Evolutionary conservation across 768 basidiomycete genomes (phyloP).

Genomic region (Pisolithus orientalis): DNA sequence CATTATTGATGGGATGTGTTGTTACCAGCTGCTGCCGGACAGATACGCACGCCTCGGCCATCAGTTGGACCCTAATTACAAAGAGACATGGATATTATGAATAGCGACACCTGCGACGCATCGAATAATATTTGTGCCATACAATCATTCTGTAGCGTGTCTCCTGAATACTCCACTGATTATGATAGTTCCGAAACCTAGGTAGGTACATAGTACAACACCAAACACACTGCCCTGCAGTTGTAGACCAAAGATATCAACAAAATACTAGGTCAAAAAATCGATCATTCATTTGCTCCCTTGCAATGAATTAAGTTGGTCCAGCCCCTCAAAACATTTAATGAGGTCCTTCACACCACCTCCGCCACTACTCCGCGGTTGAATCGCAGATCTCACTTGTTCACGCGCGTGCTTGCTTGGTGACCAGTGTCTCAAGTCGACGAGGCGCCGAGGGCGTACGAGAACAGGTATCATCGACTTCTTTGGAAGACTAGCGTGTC

Average conservation of each 20-base stretch:
- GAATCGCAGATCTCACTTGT: conserved; percentile 13
- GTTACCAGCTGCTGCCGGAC: too few relatives aligned
- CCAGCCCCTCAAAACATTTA: conserved; percentile 49
- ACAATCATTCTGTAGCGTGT: too few relatives aligned
- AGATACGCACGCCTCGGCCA: too few relatives aligned
- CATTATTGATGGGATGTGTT: too few relatives aligned
- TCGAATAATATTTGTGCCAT: too few relatives aligned
- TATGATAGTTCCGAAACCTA: neutral
- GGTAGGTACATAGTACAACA: neutral
- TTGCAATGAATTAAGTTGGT: conserved; percentile 13
- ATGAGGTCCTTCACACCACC: conserved; percentile 72
- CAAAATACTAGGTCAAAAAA: neutral
- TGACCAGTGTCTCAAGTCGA: conserved; percentile 40
- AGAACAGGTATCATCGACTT: conserved; percentile 39
- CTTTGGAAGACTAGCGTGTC: conserved; percentile 40
- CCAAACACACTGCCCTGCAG: neutral
- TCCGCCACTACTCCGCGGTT: conserved; percentile 55
- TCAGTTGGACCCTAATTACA: too few relatives aligned
- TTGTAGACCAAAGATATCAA: neutral
- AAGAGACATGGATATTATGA: too few relatives aligned
- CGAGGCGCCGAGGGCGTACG: conserved; percentile 40
- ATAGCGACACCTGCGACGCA: too few relatives aligned
- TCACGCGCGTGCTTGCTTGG: conserved; percentile 36
- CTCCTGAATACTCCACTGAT: too few relatives aligned
- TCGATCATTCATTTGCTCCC: neutral